Conservation (phyloP, 768 basidiomycete genomes). For the Termitomyces sp. region DNA sequence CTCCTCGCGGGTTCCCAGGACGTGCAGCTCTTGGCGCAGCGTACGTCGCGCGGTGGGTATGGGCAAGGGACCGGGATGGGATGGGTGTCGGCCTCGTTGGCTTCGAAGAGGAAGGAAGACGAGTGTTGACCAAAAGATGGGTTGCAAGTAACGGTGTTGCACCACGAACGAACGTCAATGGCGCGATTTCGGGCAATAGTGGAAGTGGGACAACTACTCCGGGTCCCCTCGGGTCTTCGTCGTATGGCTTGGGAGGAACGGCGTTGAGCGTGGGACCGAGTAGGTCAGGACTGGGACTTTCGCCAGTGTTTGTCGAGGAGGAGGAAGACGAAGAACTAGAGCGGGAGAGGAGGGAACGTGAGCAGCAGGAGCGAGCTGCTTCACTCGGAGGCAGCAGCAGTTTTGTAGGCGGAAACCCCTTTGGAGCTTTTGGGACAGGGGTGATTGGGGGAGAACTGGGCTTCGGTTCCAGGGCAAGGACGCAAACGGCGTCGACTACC, state of each 20-base stretch:
- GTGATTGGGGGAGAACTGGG: slow-evolving; percentile 29
- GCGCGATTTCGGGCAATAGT: slow-evolving; percentile 16
- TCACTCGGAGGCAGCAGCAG: slow-evolving; percentile 18
- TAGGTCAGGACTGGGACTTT: slow-evolving; percentile 41
- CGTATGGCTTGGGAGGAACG: slow-evolving; percentile 45
- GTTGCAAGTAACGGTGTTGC: slow-evolving; percentile 54
- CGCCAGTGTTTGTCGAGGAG: slow-evolving; percentile 57
- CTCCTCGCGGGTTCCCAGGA: slow-evolving; percentile 61
- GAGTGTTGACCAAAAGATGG: slow-evolving; percentile 73
- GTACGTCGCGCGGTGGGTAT: slow-evolving; percentile 82
- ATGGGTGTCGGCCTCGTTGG: slow-evolving; percentile 40
- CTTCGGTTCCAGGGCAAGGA: slow-evolving; percentile 43
- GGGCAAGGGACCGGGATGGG: slow-evolving; percentile 57
- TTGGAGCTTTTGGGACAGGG: slow-evolving; percentile 21
- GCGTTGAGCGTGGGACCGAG: not conserved
- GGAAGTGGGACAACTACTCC: not conserved
- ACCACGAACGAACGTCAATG: slow-evolving; percentile 57
- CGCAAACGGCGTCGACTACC: slow-evolving; percentile 43
- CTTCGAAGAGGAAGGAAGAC: slow-evolving; percentile 77
- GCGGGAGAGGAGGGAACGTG: slow-evolving; percentile 33
- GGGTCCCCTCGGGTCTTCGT: slow-evolving; percentile 15
- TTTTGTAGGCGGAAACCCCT: slow-evolving; percentile 21
- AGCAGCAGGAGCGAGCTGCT: slow-evolving; percentile 17
- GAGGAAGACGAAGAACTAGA: slow-evolving; percentile 72
- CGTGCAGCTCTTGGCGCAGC: slow-evolving; percentile 70